A percentile compares a stretch with the other conserved stretches of the same genome.
Evolutionary conservation across 208 protist genomes (phyloP).

Genomic region (Baffinella frigidus): DNA sequence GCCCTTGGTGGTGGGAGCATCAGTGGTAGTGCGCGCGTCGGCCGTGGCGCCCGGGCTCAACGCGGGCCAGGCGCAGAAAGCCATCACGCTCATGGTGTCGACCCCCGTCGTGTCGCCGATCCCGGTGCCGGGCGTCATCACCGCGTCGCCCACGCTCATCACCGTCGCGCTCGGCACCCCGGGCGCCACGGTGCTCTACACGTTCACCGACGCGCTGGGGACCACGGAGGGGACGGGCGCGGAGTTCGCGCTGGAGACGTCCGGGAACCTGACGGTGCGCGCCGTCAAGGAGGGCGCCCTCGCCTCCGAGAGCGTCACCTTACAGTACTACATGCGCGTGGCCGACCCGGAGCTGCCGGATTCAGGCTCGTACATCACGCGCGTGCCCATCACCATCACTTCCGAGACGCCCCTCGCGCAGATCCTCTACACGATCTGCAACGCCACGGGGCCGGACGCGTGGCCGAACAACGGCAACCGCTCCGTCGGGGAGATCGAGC

Average conservation of each 20-base stretch:
- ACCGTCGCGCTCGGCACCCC: background rate
- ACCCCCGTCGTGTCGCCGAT: background rate
- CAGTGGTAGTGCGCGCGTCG: background rate
- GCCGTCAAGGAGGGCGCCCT: background rate
- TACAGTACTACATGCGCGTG: background rate
- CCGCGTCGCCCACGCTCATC: background rate
- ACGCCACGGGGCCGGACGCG: background rate
- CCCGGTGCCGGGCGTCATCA: background rate
- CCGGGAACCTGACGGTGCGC: background rate
- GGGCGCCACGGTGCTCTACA: background rate
- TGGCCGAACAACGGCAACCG: background rate
- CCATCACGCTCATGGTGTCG: background rate
- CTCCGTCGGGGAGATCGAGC: background rate
- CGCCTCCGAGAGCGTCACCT: background rate
- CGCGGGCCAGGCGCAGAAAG: background rate
- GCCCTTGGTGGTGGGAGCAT: background rate
- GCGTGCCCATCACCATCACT: background rate
- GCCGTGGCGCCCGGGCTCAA: background rate
- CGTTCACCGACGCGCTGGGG: background rate
- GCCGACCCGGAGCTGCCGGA: background rate
- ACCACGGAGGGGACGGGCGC: background rate
- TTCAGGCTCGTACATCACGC: background rate
- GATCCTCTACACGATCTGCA: slow-evolving; percentile 12
- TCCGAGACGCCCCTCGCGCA: background rate
- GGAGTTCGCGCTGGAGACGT: background rate